A percentile compares a stretch with the other conserved stretches of the same genome.
These are phyloP conservation scores for Pueraria montana DNA, from an alignment of 306 rosid genomes.

Conservation along the genomic window DNA sequence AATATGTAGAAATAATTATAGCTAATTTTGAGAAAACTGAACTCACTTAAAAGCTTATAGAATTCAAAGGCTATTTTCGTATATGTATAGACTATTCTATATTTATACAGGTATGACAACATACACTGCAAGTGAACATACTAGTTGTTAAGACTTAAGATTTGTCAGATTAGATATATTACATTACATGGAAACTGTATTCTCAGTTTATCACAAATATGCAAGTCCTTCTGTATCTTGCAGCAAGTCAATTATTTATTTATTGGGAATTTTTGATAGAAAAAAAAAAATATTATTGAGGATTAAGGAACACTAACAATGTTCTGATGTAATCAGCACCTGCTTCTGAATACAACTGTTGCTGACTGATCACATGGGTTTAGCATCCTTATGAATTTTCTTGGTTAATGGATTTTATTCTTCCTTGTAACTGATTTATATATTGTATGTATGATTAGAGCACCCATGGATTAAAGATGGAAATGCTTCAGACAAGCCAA, in stretches of 20 bases:
- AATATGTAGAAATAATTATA: background rate
- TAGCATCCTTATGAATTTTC: conserved; percentile 17
- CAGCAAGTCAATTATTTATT: conserved; percentile 24
- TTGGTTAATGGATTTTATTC: background rate
- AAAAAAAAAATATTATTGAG: background rate
- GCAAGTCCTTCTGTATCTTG: background rate
- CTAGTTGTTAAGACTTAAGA: background rate
- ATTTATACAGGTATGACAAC: conserved; percentile 6
- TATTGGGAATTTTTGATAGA: background rate
- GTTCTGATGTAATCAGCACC: too few relatives aligned
- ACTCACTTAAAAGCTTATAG: background rate
- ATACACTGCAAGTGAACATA: background rate
- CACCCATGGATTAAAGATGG: conserved; percentile 95
- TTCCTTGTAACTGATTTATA: conserved; percentile 45
- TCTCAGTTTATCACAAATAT: conserved; percentile 3
- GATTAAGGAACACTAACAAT: background rate
- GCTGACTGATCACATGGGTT: background rate
- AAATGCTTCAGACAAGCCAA: conserved; percentile 88
- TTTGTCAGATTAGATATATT: background rate
- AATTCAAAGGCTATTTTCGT: background rate
- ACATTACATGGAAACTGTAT: background rate
- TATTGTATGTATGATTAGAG: conserved; percentile 60
- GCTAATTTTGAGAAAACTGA: conserved; percentile 9
- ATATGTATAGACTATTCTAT: background rate
- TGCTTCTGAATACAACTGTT: too few relatives aligned